Percentiles rank a stretch among this genome's conserved stretches.
These are phyloP conservation scores for Cryptococcus sp. DNA, from an alignment of 1,284 basidiomycete genomes.

Conservation along the genomic window DNA sequence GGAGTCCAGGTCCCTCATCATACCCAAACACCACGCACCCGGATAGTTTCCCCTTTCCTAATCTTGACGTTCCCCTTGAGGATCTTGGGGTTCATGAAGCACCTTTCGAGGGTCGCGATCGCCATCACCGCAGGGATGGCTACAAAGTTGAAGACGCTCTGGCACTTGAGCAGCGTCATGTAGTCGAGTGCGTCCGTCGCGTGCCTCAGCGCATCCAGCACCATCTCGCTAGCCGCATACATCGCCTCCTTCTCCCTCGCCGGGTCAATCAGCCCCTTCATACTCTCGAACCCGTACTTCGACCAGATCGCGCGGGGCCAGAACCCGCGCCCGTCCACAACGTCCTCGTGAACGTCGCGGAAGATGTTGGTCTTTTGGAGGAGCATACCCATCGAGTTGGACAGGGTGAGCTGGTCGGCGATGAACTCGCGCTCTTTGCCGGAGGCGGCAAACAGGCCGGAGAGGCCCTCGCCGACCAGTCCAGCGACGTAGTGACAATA, in stretches of 20 bases:
- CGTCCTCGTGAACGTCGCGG: constrained; percentile 91
- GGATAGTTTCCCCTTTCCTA: constrained; percentile 82
- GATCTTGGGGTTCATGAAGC: constrained; percentile 92
- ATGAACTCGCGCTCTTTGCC: constrained; percentile 78
- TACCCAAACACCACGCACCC: constrained; percentile 54
- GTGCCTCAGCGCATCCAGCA: constrained; percentile 83
- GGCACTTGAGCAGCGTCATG: constrained; percentile 79
- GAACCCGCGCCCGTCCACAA: constrained; percentile 79
- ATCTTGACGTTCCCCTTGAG: constrained; percentile 93
- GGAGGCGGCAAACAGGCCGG: constrained; percentile 82
- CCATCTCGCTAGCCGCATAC: constrained; percentile 82
- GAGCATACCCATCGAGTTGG: constrained; percentile 94
- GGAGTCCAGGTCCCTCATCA: neutral
- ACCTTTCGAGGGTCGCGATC: constrained; percentile 84
- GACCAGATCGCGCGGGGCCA: constrained; percentile 96
- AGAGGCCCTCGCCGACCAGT: constrained; percentile 93
- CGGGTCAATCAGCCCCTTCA: constrained; percentile 52
- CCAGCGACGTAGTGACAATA: constrained; percentile 99
- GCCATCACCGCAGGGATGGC: constrained; percentile 96
- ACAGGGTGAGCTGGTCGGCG: constrained; percentile 75
- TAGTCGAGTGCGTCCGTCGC: constrained; percentile 86
- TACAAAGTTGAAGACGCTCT: constrained; percentile 94
- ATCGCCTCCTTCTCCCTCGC: constrained; percentile 60
- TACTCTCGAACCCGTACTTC: constrained; percentile 61
- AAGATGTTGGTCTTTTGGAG: constrained; percentile 99